A percentile compares a stretch with the other conserved stretches of the same genome.
Conservation (phyloP, 306 rosid species). For the Cicer judaicum region DNA sequence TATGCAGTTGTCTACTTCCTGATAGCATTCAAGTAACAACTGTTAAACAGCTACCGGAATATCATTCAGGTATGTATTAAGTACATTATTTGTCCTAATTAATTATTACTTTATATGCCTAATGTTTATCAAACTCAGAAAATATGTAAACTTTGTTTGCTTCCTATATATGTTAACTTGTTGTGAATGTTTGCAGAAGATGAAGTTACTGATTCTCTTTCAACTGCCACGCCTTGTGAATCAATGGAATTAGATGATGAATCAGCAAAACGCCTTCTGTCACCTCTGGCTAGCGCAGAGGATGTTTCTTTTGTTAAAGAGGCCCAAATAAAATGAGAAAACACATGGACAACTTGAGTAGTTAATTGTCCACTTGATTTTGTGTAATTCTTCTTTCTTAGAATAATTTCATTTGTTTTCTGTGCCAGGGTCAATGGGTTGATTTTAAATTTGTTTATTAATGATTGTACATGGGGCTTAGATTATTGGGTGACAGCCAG, state of each 20-base stretch:
- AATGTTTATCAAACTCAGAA: not conserved
- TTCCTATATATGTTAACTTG: not conserved
- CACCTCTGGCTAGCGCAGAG: conserved; percentile 53
- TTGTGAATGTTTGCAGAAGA: conserved; percentile 58
- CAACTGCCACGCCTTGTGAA: conserved; percentile 53
- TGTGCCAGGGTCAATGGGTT: conserved; percentile 1
- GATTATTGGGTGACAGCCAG: not conserved
- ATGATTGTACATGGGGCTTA: conserved; percentile 17
- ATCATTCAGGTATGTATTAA: conserved; percentile 67
- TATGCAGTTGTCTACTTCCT: conserved; percentile 91
- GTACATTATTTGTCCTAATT: not conserved
- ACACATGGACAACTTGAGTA: not conserved
- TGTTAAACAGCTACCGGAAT: conserved; percentile 82
- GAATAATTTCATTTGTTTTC: conserved; percentile 10
- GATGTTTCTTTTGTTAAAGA: conserved; percentile 68
- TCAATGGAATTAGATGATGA: conserved; percentile 57
- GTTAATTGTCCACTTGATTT: conserved; percentile 1
- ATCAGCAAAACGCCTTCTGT: conserved; percentile 65
- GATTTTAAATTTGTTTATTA: conserved; percentile 5
- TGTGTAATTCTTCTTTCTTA: not conserved
- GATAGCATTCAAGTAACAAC: conserved; percentile 81
- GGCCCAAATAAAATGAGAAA: conserved; percentile 38
- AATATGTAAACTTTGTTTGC: conserved; percentile 8
- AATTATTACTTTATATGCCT: not conserved
- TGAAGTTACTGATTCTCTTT: conserved; percentile 58